Evolutionary conservation across 495 filamentous ascomycete species (phyloP).

Genomic region (Podospora australis): DNA sequence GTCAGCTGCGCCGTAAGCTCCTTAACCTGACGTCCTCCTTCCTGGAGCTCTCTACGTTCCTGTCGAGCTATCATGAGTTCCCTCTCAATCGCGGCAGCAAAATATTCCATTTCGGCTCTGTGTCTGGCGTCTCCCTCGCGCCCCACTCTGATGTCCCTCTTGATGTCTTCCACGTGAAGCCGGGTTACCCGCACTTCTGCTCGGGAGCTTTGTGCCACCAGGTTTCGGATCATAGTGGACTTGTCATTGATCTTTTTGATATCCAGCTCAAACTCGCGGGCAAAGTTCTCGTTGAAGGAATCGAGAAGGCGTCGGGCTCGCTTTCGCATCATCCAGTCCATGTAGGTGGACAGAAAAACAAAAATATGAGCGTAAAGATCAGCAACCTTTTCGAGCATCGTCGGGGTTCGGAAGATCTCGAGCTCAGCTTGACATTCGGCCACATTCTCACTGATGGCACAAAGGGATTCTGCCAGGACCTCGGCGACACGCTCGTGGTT

Average conservation of each 20-base stretch:
- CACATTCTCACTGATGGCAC: constrained; percentile 39
- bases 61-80: neutral
- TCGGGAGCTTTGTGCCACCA: constrained; percentile 5
- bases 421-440: constrained; percentile 16
- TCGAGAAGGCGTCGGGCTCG: constrained; percentile 38
- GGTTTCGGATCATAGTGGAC: constrained; percentile 21
- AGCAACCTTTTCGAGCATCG: constrained; percentile 28
- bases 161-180: constrained; percentile 2
- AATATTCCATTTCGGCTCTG: constrained; percentile 1
- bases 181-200: constrained; percentile 5
- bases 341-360: constrained; percentile 42
- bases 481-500: constrained; percentile 42
- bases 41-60: neutral
- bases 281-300: constrained; percentile 42
- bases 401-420: constrained; percentile 15
- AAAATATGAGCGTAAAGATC: constrained; percentile 41
- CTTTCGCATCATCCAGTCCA: constrained; percentile 42
- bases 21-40: neutral
- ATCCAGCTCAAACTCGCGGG: constrained; percentile 38
- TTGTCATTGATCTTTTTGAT: constrained; percentile 29
- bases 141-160: constrained; percentile 7
- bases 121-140: neutral
- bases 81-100: neutral
- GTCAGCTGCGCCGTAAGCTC: neutral
- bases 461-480: constrained; percentile 35